phyloP scores from a whole-genome alignment of 2,329 filamentous ascomycete species.

The Lachnellula arida region DNA sequence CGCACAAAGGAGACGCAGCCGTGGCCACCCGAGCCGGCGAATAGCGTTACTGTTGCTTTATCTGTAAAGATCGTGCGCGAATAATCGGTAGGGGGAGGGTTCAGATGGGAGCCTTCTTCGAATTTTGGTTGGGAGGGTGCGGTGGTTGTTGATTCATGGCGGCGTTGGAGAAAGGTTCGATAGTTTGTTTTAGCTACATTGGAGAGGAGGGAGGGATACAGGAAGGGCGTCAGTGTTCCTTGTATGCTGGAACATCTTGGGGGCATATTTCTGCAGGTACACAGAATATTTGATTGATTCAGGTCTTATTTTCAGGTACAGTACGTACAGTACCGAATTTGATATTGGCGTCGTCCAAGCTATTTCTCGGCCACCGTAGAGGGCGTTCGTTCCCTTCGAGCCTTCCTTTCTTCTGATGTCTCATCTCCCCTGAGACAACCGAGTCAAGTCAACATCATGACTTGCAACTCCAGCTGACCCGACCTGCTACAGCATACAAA shows the following conservation, averaged over 20 bases:
- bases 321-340: neutral
- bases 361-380: conserved; percentile 1
- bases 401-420: neutral
- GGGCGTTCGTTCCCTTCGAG: too few relatives aligned
- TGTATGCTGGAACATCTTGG: conserved; percentile 27
- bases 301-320: neutral
- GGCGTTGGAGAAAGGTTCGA: conserved; percentile 10
- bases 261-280: conserved; percentile 23
- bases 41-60: conserved; percentile 70
- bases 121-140: conserved; percentile 11
- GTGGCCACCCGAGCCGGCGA: conserved; percentile 78
- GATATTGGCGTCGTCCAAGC: conserved; percentile 4
- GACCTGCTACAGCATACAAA: too few relatives aligned
- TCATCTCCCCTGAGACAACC: neutral
- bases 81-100: conserved; percentile 82
- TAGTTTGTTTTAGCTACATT: conserved; percentile 8
- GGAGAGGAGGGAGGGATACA: conserved; percentile 30
- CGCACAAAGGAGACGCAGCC: conserved; percentile 93
- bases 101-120: conserved; percentile 52
- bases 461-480: neutral
- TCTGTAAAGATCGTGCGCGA: conserved; percentile 80
- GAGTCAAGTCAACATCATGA: neutral
- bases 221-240: conserved; percentile 31
- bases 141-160: conserved; percentile 18
- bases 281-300: neutral